Conservation (phyloP, 2,329 filamentous ascomycete species). For the Chlorencoelia australis region DNA sequence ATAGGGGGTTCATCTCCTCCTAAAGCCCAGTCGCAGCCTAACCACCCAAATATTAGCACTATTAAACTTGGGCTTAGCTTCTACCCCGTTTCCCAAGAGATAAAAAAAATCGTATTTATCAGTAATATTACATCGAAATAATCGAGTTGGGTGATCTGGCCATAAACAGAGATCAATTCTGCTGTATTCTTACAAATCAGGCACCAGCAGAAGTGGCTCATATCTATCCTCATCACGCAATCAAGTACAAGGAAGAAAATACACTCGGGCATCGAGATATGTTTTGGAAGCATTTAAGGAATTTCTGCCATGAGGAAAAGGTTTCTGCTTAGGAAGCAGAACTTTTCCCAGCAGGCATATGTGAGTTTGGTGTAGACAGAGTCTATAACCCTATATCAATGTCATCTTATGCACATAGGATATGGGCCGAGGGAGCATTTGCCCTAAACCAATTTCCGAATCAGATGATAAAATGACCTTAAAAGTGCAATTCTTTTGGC, state of each 20-base stretch:
- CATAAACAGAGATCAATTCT: background rate
- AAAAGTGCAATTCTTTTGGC: too few relatives aligned
- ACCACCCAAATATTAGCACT: background rate
- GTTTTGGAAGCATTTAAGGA: background rate
- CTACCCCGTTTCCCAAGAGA: background rate
- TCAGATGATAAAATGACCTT: too few relatives aligned
- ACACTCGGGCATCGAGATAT: background rate
- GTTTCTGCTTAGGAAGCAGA: slow-evolving; percentile 10
- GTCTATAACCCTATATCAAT: background rate
- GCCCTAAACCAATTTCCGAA: background rate
- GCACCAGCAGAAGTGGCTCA: background rate
- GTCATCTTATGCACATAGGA: background rate
- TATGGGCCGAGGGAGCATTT: background rate
- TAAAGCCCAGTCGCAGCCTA: background rate
- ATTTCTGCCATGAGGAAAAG: slow-evolving; percentile 10
- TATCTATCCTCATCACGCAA: too few relatives aligned
- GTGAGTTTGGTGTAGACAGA: slow-evolving; percentile 6
- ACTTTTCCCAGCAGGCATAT: too few relatives aligned
- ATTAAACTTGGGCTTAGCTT: background rate
- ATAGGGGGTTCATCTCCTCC: background rate
- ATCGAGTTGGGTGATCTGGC: background rate
- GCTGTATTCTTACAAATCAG: background rate
- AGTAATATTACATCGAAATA: background rate
- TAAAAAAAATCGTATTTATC: background rate
- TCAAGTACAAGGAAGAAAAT: background rate